phyloP scores from a whole-genome alignment of 1,284 basidiomycete species.

The Ustilago xerochloae region DNA sequence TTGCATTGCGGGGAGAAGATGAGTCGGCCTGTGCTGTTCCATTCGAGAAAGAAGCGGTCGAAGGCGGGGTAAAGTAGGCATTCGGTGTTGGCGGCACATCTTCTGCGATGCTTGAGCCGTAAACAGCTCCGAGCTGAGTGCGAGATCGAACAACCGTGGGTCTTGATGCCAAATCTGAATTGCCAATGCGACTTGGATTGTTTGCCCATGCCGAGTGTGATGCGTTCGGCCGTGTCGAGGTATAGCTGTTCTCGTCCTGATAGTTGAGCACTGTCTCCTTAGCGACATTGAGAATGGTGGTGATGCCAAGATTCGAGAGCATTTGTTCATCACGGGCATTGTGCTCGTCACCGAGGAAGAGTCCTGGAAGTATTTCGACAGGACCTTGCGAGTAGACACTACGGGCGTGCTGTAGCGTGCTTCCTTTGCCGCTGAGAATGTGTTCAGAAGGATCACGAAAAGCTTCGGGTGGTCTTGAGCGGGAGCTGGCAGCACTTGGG shows the following conservation, averaged over 20 bases:
- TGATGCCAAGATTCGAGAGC: constrained; percentile 80
- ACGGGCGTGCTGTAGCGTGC: constrained; percentile 61
- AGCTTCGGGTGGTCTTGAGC: constrained; percentile 47
- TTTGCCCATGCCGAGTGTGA: constrained; percentile 17
- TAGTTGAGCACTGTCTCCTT: constrained; percentile 71
- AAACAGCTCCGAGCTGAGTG: background rate
- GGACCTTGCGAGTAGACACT: constrained; percentile 81
- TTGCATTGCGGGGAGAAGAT: constrained; percentile 23
- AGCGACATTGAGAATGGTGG: constrained; percentile 89
- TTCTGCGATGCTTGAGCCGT: background rate
- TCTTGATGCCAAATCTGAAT: background rate
- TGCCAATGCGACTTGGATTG: background rate
- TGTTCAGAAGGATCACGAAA: constrained; percentile 62
- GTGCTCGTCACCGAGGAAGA: constrained; percentile 94
- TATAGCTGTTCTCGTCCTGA: constrained; percentile 3
- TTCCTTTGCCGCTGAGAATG: constrained; percentile 61
- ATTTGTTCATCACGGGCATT: constrained; percentile 83
- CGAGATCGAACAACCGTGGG: background rate
- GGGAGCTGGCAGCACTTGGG: constrained; percentile 30
- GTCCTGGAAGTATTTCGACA: constrained; percentile 84
- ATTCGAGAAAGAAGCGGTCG: constrained; percentile 20
- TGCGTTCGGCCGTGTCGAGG: constrained; percentile 4
- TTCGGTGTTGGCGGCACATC: constrained; percentile 26
- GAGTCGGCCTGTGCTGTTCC: constrained; percentile 5
- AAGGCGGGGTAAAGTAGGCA: constrained; percentile 41